Conservation (phyloP, 2,329 filamentous ascomycete genomes). For the Alternaria dauci region DNA sequence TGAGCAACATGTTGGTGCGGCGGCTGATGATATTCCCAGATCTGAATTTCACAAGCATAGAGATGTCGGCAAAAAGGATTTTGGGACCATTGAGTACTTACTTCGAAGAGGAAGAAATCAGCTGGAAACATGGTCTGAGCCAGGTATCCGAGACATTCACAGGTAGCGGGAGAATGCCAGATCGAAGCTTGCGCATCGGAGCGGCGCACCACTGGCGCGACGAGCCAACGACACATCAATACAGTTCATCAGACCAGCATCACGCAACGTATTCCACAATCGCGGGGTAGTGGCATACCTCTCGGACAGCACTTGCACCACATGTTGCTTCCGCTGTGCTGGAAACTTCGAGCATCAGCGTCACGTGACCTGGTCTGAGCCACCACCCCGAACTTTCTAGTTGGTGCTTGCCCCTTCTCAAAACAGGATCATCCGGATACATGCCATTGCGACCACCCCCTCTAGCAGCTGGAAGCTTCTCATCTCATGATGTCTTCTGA, state of each 20-base stretch:
- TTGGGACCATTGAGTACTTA: slow-evolving; percentile 83
- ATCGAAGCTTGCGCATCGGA: background rate
- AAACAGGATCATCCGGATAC: background rate
- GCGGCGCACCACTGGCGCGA: background rate
- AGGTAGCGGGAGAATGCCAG: slow-evolving; percentile 9
- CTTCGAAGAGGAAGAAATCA: slow-evolving; percentile 82
- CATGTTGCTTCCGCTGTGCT: background rate
- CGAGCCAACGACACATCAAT: background rate
- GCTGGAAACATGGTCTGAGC: slow-evolving; percentile 80
- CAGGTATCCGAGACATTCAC: slow-evolving; percentile 74
- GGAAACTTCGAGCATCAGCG: background rate
- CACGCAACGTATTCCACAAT: background rate
- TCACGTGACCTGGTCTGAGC: slow-evolving; percentile 26
- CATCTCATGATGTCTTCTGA: slow-evolving; percentile 7
- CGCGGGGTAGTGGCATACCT: background rate
- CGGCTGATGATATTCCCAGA: slow-evolving; percentile 54
- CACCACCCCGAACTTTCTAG: slow-evolving; percentile 15
- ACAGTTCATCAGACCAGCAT: background rate
- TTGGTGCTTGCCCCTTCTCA: slow-evolving; percentile 2
- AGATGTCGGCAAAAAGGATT: slow-evolving; percentile 80
- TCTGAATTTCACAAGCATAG: slow-evolving; percentile 78
- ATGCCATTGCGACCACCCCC: slow-evolving; percentile 5
- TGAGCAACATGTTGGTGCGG: background rate
- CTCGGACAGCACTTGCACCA: background rate
- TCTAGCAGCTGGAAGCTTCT: slow-evolving; percentile 2